Conservation (phyloP, 192 early-diverging fungal species). For the Linnemannia elongata region DNA sequence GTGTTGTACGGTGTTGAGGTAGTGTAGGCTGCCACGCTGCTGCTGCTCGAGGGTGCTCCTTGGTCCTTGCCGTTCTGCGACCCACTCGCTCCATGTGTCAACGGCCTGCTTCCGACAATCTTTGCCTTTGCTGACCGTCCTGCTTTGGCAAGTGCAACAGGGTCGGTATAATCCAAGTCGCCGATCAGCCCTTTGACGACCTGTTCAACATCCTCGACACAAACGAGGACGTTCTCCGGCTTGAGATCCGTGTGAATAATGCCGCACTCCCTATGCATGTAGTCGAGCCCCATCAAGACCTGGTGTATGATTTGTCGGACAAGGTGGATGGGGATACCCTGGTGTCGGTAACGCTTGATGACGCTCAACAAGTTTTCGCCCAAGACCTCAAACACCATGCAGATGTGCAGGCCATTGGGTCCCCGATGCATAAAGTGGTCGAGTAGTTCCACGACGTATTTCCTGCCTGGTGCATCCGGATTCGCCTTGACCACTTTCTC, state of each 20-base stretch:
- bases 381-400: constrained; percentile 98
- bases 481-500: constrained; percentile 82
- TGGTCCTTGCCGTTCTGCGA: neutral
- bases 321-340: constrained; percentile 86
- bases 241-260: constrained; percentile 99
- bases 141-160: constrained; percentile 45
- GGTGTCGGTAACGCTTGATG: constrained; percentile 85
- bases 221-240: constrained; percentile 96
- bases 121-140: constrained; percentile 46
- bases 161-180: constrained; percentile 62
- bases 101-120: constrained; percentile 43
- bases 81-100: constrained; percentile 22
- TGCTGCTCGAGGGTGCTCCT: neutral
- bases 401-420: constrained; percentile 92
- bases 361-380: constrained; percentile 95
- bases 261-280: constrained; percentile 92
- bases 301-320: constrained; percentile 95
- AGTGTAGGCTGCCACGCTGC: neutral
- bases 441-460: constrained; percentile 87
- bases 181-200: constrained; percentile 68
- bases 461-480: constrained; percentile 65
- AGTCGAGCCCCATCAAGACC: constrained; percentile 92
- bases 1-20: constrained; percentile 51
- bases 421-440: constrained; percentile 94
- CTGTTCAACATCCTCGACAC: constrained; percentile 90